phyloP scores from a whole-genome alignment of 768 basidiomycete genomes.

The Grammothele lineata region DNA sequence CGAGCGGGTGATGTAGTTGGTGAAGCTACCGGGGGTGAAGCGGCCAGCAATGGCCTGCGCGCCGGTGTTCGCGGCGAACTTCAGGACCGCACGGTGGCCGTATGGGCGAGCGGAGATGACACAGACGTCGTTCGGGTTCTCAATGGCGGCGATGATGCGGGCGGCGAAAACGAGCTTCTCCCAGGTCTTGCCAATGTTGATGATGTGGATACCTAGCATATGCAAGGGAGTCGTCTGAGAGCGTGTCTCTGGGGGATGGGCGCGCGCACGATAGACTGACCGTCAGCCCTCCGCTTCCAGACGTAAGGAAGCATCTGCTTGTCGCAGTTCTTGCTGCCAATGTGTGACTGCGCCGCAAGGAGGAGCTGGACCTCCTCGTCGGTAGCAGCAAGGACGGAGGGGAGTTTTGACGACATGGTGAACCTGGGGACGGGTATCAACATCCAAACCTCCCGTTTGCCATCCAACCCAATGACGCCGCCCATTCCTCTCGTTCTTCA shows the following conservation, averaged over 20 bases:
- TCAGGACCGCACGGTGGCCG: slow-evolving; percentile 98
- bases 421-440: slow-evolving; percentile 25
- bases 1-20: slow-evolving; percentile 99
- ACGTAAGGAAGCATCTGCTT: slow-evolving; percentile 99
- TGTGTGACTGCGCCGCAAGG: slow-evolving; percentile 92
- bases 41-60: slow-evolving; percentile 98
- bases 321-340: slow-evolving; percentile 99
- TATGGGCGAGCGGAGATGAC: slow-evolving; percentile 98
- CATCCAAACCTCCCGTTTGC: slow-evolving; percentile 26
- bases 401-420: slow-evolving; percentile 83
- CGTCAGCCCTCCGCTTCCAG: slow-evolving; percentile 94
- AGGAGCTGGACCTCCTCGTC: slow-evolving; percentile 98
- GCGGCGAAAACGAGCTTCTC: slow-evolving; percentile 99
- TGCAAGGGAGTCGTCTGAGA: slow-evolving; percentile 8
- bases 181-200: slow-evolving; percentile 99
- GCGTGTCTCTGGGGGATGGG: background rate
- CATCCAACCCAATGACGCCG: slow-evolving; percentile 33
- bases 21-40: slow-evolving; percentile 98
- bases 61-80: slow-evolving; percentile 96
- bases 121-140: slow-evolving; percentile 97
- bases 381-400: slow-evolving; percentile 87
- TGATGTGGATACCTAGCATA: slow-evolving; percentile 80
- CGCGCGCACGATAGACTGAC: slow-evolving; percentile 43
- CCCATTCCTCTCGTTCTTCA: slow-evolving; percentile 26
- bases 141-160: slow-evolving; percentile 93